Evolutionary conservation across 495 filamentous ascomycete species (phyloP), one percentile per base, ranked within the genome.

Genomic region (Thermothielavioides terrestris): DNA sequence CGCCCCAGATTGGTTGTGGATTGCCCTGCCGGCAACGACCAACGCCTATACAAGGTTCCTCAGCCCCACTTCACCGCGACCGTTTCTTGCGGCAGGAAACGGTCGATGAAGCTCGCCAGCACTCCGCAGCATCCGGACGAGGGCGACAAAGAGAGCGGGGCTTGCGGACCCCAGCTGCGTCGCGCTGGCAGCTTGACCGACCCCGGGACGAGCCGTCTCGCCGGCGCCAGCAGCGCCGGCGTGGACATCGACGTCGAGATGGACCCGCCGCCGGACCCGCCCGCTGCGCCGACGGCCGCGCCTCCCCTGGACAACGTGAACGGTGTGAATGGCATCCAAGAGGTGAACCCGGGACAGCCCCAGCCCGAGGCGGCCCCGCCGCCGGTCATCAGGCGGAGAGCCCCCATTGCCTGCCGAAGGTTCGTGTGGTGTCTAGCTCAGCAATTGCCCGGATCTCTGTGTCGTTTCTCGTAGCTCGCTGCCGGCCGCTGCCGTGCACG

Each of bases 381-480:
- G 4, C 14, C 26, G 28, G 41, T 35, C 6, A 45, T 52, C 53
- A 72, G 72, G 53, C 63, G 69, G 49, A 66, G 72, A 40, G 62
- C 72, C 32, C 68, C 70, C 20, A 73, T 75, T 53, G 72, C 72
- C 52, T 75, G 72, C 52, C 70, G 72, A 59, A 71, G 70, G 72
- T 75, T 60, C 34, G 65, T 55, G 64, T 55, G n/a, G 25, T 26
- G 36, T 45, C 28, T 28, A 21, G 42, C 47, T 60, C 54, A 46
- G 32, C 31, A 39, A 45, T 2, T 8, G 34, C 34, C n/a, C n/a
- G n/a, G n/a, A n/a, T n/a, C n/a, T n/a, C n/a, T n/a, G n/a, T n/a
- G n/a, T n/a, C n/a, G n/a, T n/a, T n/a, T n/a, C n/a, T n/a, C n/a
- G n/a, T n/a, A n/a, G n/a, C n/a, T n/a, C n/a, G n/a, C n/a, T n/a